Conservation (phyloP, 192 early-diverging fungal species). For the Coemansia sp. region DNA sequence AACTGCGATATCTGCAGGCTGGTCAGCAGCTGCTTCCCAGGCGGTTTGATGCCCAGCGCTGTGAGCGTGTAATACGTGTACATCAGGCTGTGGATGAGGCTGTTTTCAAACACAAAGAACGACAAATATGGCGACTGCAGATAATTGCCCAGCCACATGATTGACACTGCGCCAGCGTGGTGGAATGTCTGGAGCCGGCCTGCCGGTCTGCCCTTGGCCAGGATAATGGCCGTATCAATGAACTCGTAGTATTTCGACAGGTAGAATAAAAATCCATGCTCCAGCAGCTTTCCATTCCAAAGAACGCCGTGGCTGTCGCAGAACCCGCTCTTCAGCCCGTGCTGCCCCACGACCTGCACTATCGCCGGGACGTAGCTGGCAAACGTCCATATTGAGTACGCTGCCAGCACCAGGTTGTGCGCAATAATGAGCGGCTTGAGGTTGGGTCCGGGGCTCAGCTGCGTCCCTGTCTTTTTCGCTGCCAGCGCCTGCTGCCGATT, state of each 20-base stretch:
- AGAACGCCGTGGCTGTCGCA: slow-evolving; percentile 65
- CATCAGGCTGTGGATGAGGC: slow-evolving; percentile 87
- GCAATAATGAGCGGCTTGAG: slow-evolving; percentile 77
- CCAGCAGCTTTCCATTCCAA: slow-evolving; percentile 67
- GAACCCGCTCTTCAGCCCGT: slow-evolving; percentile 62
- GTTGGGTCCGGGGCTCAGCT: slow-evolving; percentile 8
- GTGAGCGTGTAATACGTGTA: slow-evolving; percentile 82
- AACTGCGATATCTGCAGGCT: slow-evolving; percentile 84
- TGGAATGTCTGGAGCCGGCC: slow-evolving; percentile 84
- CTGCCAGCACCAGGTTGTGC: slow-evolving; percentile 70
- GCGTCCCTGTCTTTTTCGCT: not conserved
- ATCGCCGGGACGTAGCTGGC: slow-evolving; percentile 60
- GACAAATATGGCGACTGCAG: slow-evolving; percentile 76
- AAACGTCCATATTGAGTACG: slow-evolving; percentile 77
- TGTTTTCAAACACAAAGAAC: slow-evolving; percentile 83
- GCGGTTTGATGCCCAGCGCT: slow-evolving; percentile 70
- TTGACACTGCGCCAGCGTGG: slow-evolving; percentile 82
- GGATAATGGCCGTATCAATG: slow-evolving; percentile 82
- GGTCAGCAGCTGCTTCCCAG: slow-evolving; percentile 80
- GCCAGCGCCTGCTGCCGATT: slow-evolving; percentile 18
- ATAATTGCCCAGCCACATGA: slow-evolving; percentile 82
- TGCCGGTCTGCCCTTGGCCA: slow-evolving; percentile 69
- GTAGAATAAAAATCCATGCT: slow-evolving; percentile 84
- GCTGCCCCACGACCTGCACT: slow-evolving; percentile 56
- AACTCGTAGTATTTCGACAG: slow-evolving; percentile 89